phyloP scores from a whole-genome alignment of 148 eudicot genomes.

The Diospyros lotus region DNA sequence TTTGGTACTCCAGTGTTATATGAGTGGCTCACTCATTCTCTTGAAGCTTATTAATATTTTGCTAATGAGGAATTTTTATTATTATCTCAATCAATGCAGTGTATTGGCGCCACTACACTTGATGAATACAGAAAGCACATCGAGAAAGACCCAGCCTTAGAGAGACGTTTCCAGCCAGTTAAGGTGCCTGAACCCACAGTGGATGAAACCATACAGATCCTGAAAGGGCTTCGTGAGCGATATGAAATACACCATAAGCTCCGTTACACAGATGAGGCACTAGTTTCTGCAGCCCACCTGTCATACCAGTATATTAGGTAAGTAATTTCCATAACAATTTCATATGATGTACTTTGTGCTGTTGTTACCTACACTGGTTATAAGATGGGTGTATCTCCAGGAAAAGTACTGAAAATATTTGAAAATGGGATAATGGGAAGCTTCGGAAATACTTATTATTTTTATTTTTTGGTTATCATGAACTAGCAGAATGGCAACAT shows the following conservation, averaged over 20 bases:
- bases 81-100: conserved; percentile 16
- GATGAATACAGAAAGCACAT: conserved; percentile 44
- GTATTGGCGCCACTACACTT: conserved; percentile 42
- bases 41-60: background rate
- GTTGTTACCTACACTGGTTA: background rate
- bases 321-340: background rate
- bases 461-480: no score
- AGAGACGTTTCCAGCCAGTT: conserved; percentile 39
- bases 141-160: conserved; percentile 40
- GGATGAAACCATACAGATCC: conserved; percentile 34
- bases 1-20: no score
- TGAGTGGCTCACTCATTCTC: background rate
- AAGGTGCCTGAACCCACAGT: conserved; percentile 40
- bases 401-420: background rate
- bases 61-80: background rate
- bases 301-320: conserved; percentile 36
- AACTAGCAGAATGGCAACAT: no score
- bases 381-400: background rate
- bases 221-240: conserved; percentile 32
- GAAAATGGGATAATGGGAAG: no score
- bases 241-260: conserved; percentile 51
- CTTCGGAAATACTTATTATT: no score
- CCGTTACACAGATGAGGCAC: conserved; percentile 32
- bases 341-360: background rate
- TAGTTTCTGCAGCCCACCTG: conserved; percentile 35